Percentiles rank a stretch among this genome's conserved stretches.
Evolutionary conservation across 345 rosid genomes (phyloP).

Genomic region (Toxicodendron radicans): DNA sequence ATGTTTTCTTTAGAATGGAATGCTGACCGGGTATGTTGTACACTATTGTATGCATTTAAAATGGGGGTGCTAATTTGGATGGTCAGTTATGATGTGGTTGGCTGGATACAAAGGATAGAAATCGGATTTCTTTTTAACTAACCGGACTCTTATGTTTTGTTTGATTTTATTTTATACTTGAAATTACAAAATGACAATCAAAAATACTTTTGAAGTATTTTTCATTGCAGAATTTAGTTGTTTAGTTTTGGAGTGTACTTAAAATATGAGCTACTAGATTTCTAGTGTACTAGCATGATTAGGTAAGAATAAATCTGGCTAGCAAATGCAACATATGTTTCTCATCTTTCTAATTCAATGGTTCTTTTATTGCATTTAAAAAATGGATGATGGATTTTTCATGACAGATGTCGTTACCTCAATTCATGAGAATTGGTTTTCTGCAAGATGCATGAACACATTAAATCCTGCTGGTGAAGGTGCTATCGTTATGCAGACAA

Average conservation of each 20-base stretch:
- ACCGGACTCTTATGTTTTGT: background rate
- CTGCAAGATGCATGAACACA: conserved; percentile 72
- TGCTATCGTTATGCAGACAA: conserved; percentile 71
- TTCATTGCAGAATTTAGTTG: too few species aligned
- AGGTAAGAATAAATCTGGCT: background rate
- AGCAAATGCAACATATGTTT: background rate
- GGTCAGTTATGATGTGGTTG: background rate
- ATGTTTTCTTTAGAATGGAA: background rate
- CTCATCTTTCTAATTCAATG: background rate
- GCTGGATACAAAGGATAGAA: background rate
- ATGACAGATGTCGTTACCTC: conserved; percentile 71
- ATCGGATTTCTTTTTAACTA: background rate
- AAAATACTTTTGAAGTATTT: too few species aligned
- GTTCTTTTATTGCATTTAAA: background rate
- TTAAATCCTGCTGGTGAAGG: conserved; percentile 77
- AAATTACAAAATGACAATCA: too few species aligned
- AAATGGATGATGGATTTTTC: conserved; percentile 10
- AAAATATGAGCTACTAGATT: background rate
- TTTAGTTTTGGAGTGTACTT: background rate
- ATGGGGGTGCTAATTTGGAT: background rate
- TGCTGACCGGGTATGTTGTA: background rate
- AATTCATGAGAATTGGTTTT: conserved; percentile 75
- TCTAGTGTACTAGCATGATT: background rate
- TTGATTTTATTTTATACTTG: too few species aligned
- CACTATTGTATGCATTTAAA: too few species aligned